Evolutionary conservation across 495 filamentous ascomycete species (phyloP).

Genomic region (Rostrohypoxylon terebratum): DNA sequence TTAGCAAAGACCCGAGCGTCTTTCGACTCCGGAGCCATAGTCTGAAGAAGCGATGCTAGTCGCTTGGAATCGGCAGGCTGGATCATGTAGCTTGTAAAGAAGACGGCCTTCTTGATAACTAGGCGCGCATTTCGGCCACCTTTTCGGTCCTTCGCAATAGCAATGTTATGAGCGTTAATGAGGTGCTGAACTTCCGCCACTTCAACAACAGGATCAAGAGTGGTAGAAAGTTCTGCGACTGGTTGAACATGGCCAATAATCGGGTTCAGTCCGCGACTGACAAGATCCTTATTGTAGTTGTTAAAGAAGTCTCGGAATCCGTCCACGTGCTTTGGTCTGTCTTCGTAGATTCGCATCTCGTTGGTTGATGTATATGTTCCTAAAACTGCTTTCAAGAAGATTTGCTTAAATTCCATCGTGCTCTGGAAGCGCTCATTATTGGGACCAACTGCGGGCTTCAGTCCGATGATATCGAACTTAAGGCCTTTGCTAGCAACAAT

Average conservation of each 20-base stretch:
- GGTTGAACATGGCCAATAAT: slow-evolving; percentile 86
- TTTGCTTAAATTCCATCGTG: slow-evolving; percentile 90
- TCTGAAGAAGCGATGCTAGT: slow-evolving; percentile 74
- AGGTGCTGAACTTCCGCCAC: slow-evolving; percentile 86
- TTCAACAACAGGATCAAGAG: slow-evolving; percentile 86
- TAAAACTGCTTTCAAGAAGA: slow-evolving; percentile 80
- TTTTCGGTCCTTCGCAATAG: slow-evolving; percentile 52
- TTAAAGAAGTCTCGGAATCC: slow-evolving; percentile 85
- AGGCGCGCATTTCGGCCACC: slow-evolving; percentile 58
- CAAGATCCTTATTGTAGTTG: slow-evolving; percentile 71
- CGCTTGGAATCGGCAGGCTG: slow-evolving; percentile 72
- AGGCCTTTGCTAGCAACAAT: slow-evolving; percentile 83
- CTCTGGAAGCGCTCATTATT: slow-evolving; percentile 76
- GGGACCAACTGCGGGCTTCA: slow-evolving; percentile 88
- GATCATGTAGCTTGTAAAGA: slow-evolving; percentile 96
- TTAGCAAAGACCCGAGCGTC: slow-evolving; percentile 89
- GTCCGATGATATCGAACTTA: slow-evolving; percentile 86
- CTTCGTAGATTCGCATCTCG: slow-evolving; percentile 79
- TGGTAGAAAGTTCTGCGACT: slow-evolving; percentile 79
- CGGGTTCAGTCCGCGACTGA: slow-evolving; percentile 62
- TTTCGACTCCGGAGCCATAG: slow-evolving; percentile 64
- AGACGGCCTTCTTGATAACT: slow-evolving; percentile 84
- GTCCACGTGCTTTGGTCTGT: slow-evolving; percentile 72
- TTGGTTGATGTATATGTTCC: slow-evolving; percentile 84
- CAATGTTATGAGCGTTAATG: slow-evolving; percentile 92